Percentiles rank a stretch among this genome's conserved stretches.
Conservation (phyloP, 495 filamentous ascomycete genomes). For the Neurospora sp. region DNA sequence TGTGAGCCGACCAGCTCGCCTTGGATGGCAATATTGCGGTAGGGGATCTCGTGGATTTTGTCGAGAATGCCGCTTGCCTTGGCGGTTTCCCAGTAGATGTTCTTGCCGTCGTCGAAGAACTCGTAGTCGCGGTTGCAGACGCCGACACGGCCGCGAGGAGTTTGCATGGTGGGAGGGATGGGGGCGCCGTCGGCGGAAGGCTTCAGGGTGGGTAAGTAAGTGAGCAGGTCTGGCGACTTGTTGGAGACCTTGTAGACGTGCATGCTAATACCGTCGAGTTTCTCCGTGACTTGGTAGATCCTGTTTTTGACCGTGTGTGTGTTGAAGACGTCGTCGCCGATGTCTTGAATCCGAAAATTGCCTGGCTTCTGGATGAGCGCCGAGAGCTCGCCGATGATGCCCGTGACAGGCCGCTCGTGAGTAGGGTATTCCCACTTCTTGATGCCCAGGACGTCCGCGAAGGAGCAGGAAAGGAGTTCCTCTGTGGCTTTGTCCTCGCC, state of each 20-base stretch:
- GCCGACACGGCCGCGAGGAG: background rate
- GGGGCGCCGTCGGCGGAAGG: background rate
- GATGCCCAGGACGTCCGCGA: constrained; percentile 7
- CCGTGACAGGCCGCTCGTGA: constrained; percentile 1
- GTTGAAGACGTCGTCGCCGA: background rate
- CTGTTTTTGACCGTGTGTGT: background rate
- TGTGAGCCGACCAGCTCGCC: constrained; percentile 11
- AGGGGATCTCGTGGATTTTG: background rate
- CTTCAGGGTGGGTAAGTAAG: background rate
- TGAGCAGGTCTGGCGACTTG: background rate
- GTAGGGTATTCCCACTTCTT: constrained; percentile 14
- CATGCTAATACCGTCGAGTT: constrained; percentile 19
- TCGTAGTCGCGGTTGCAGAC: background rate
- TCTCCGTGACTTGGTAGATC: constrained; percentile 16
- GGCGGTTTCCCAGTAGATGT: constrained; percentile 7
- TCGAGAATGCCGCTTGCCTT: constrained; percentile 1
- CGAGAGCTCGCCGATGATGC: background rate
- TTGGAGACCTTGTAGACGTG: constrained; percentile 10
- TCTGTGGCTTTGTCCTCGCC: background rate
- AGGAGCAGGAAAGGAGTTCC: background rate
- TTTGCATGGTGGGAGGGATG: background rate
- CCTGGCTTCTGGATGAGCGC: background rate
- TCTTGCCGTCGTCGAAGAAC: background rate
- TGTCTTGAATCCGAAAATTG: background rate
- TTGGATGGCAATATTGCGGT: constrained; percentile 10